Base-by-base conservation (phyloP, 768 basidiomycete species). In the Mycena indigotica region DNA sequence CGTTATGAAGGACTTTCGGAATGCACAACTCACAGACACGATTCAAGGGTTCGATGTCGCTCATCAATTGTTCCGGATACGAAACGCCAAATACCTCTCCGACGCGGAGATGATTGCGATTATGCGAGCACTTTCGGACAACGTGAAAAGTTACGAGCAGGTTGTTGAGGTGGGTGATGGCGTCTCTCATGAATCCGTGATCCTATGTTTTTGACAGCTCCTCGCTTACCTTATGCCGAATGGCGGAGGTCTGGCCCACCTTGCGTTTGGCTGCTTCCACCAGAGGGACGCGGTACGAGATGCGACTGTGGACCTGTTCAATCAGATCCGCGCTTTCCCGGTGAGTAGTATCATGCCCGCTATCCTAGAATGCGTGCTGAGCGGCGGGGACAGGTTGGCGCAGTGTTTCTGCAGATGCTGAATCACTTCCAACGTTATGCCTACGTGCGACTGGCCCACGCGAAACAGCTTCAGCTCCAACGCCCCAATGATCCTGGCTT, bases 231-330 rank as follows among this genome's bases (percentile, higher is more conserved):
- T 91, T 28, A 85, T 91, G 12, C 84, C 87, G 1, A 88, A 93
- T 63, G 78, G 79, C 4, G 92, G 93, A 30, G 96, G 97, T 2
- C 78, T 98, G 16, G 73, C 93, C 21, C 89, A 93, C 24, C 77
- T 98, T 32, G 88, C 88, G 29, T 95, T 97, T 69, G 89, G 92
- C 10, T 76, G 98, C 5, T 97, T 98, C 75, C 96, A 98, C 73
- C 91, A 92, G 53, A 80, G 83, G 49, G 85, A 93, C 62, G 65
- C 76, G 5, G 83, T 95, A 29, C 84, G 93, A 23, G 89, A 93
- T 28, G 78, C 83, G 16, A 90, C 93, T 0, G 84, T 98, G 28
- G 90, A 93, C 56, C 77, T 97, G 48, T 86, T 98, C 63, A 88
- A 92, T 67, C 85, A 87, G 59, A 68, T 98, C 32, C 84, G 93